phyloP scores from a whole-genome alignment of 768 basidiomycete species.

The Holtermanniella nyarrowii region DNA sequence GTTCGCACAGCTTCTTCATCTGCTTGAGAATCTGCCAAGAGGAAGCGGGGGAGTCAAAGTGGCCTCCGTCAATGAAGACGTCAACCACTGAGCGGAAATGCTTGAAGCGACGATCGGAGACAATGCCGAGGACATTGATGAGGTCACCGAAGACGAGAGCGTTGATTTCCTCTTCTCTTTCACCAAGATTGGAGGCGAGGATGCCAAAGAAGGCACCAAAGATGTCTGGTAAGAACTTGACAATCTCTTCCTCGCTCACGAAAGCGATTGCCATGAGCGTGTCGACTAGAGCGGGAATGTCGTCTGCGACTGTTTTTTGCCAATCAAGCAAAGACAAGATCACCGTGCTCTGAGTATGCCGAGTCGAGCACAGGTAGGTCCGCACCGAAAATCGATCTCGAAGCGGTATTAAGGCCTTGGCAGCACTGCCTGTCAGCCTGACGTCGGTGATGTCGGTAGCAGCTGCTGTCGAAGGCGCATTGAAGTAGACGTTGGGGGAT shows the following conservation, averaged over 20 bases:
- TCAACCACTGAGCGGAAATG: conserved; percentile 91
- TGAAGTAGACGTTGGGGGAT: conserved; percentile 60
- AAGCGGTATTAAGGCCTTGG: conserved; percentile 56
- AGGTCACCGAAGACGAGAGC: conserved; percentile 79
- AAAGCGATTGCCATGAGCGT: conserved; percentile 78
- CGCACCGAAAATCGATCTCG: conserved; percentile 72
- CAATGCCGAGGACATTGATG: conserved; percentile 80
- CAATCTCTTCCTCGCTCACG: conserved; percentile 86
- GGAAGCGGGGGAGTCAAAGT: conserved; percentile 71
- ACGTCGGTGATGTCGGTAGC: conserved; percentile 37
- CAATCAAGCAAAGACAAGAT: conserved; percentile 70
- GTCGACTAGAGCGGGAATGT: conserved; percentile 54
- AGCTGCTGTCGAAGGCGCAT: conserved; percentile 52
- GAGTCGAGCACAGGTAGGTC: conserved; percentile 82
- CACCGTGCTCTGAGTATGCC: conserved; percentile 80
- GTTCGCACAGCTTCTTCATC: conserved; percentile 68
- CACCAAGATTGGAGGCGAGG: conserved; percentile 63
- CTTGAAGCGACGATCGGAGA: conserved; percentile 86
- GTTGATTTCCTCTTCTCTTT: conserved; percentile 62
- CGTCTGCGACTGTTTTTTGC: conserved; percentile 54
- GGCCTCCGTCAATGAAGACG: conserved; percentile 71
- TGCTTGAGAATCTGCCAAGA: conserved; percentile 76
- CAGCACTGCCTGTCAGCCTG: conserved; percentile 51
- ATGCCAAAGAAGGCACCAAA: conserved; percentile 90
- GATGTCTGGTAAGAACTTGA: conserved; percentile 81